These are phyloP conservation scores for Salix purpurea DNA, from an alignment of 345 rosid genomes.

Conservation along the genomic window DNA sequence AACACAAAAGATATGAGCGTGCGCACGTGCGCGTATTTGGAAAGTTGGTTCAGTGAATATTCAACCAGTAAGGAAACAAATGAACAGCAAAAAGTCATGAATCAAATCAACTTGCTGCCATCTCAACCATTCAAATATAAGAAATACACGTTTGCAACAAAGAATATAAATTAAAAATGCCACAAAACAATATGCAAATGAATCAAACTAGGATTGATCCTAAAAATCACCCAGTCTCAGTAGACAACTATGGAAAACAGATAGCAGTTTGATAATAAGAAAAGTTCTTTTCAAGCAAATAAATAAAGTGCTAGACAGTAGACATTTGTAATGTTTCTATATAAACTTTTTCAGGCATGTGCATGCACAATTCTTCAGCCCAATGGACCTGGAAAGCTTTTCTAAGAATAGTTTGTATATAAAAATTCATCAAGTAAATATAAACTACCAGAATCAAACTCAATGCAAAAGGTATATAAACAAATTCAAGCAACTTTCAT, in stretches of 20 bases:
- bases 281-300: not conserved
- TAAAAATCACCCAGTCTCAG: not conserved
- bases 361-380: not conserved
- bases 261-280: not conserved
- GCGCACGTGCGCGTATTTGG: too few species aligned
- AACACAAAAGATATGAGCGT: not conserved
- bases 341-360: not conserved
- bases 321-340: not conserved
- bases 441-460: not conserved
- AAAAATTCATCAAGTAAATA: not conserved
- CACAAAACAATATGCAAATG: not conserved
- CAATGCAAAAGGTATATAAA: not conserved
- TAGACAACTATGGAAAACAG: not conserved
- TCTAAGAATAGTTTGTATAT: not conserved
- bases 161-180: not conserved
- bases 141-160: not conserved
- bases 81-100: not conserved
- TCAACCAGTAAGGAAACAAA: not conserved
- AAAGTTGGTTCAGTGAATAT: not conserved
- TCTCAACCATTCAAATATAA: not conserved
- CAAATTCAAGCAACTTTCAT: constrained; percentile 8
- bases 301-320: not conserved
- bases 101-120: not conserved
- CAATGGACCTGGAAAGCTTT: not conserved
- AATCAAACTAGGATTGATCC: not conserved